phyloP scores from a whole-genome alignment of 352 stramenopile species.

The Pythium scleroteichum region DNA sequence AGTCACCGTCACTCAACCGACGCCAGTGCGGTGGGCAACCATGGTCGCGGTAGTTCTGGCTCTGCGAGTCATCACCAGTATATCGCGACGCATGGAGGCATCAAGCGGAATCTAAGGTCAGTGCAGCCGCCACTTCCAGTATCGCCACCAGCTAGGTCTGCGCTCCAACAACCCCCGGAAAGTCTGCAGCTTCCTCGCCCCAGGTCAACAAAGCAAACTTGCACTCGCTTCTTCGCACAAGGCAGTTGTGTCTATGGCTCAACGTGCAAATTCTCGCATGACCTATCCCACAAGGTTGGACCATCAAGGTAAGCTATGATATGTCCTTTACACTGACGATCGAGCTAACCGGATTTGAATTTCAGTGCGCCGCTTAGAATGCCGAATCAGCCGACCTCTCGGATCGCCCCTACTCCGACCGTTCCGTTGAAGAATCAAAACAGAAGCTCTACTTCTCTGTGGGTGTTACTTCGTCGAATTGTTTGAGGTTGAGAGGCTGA shows the following conservation, averaged over 20 bases:
- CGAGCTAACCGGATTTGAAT: not conserved
- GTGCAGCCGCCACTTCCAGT: too few species aligned
- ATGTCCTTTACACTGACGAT: not conserved
- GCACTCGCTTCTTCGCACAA: conserved; percentile 7
- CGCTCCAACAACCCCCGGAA: too few species aligned
- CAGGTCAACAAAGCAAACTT: not conserved
- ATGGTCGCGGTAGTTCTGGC: too few species aligned
- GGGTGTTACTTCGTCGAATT: not conserved
- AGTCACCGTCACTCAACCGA: too few species aligned
- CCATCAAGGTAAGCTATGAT: conserved; percentile 16
- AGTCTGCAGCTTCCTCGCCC: too few species aligned
- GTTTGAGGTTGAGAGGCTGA: too few species aligned
- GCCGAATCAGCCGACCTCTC: too few species aligned
- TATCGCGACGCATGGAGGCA: too few species aligned
- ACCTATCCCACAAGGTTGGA: not conserved
- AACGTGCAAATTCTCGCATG: conserved; percentile 62
- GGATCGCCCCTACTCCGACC: not conserved
- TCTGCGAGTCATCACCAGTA: too few species aligned
- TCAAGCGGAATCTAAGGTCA: too few species aligned
- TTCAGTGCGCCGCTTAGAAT: conserved; percentile 2
- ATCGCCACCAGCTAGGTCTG: too few species aligned
- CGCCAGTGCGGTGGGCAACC: too few species aligned
- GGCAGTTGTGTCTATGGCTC: conserved; percentile 51
- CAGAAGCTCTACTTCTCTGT: conserved; percentile 5
- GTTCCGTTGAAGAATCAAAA: not conserved